Percentiles rank a stretch among this genome's conserved stretches.
These are phyloP conservation scores for Schizopora paradoxa DNA, from an alignment of 1,284 basidiomycete species.

Conservation along the genomic window DNA sequence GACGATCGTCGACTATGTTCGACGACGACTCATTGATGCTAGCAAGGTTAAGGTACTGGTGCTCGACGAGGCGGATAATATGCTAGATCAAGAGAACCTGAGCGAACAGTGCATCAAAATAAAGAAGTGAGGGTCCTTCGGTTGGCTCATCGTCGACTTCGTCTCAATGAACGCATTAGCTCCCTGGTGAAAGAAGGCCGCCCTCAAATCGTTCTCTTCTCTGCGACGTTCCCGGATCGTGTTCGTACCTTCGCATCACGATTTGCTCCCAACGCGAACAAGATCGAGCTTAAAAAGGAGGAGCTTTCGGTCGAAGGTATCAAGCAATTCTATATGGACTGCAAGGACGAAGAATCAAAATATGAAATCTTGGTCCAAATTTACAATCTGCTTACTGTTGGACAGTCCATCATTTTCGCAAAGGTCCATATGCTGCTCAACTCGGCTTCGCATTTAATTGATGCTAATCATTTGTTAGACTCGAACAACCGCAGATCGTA, in stretches of 20 bases:
- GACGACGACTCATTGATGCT: conserved; percentile 70
- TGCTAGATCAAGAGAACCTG: conserved; percentile 93
- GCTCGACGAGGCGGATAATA: conserved; percentile 98
- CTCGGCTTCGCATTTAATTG: not conserved
- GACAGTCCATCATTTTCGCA: conserved; percentile 97
- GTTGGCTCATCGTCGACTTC: not conserved
- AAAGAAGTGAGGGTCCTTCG: conserved; percentile 69
- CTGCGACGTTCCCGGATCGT: conserved; percentile 94
- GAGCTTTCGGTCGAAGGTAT: conserved; percentile 95
- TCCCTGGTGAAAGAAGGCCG: conserved; percentile 55
- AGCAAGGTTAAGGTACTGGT: conserved; percentile 89
- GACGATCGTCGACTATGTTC: conserved; percentile 85
- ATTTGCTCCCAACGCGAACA: conserved; percentile 93
- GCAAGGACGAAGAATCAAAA: conserved; percentile 84
- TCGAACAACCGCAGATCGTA: conserved; percentile 89
- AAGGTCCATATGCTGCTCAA: conserved; percentile 42
- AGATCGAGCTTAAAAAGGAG: conserved; percentile 93
- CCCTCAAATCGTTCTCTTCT: conserved; percentile 93
- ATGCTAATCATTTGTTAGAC: conserved; percentile 41
- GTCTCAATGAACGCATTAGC: conserved; percentile 31
- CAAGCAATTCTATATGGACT: conserved; percentile 98
- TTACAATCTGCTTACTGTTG: conserved; percentile 89
- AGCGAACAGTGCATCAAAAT: conserved; percentile 96
- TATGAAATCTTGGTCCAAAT: conserved; percentile 93
- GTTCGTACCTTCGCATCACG: conserved; percentile 87